phyloP scores from a whole-genome alignment of 306 rosid genomes.

The Heteromeles arbutifolia region DNA sequence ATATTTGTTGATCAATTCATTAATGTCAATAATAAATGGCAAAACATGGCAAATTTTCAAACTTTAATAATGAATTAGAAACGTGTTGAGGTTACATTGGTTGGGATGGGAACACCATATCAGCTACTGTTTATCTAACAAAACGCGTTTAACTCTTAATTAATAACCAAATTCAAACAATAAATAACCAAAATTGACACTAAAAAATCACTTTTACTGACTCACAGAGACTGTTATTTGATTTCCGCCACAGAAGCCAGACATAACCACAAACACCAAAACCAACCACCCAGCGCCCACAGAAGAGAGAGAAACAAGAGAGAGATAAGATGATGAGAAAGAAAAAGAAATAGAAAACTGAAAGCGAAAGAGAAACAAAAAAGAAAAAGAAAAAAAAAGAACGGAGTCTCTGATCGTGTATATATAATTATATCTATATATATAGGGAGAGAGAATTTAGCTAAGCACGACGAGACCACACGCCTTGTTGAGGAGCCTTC shows the following conservation, averaged over 20 bases:
- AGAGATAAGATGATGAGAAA: background rate
- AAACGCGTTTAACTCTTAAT: background rate
- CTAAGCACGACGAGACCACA: background rate
- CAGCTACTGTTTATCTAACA: background rate
- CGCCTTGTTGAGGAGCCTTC: background rate
- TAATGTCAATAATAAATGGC: too few relatives aligned
- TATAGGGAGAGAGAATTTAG: background rate
- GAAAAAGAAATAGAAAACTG: background rate
- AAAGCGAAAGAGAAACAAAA: background rate
- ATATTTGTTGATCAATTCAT: too few relatives aligned
- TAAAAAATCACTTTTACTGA: background rate
- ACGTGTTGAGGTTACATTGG: too few relatives aligned
- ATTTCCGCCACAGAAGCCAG: background rate
- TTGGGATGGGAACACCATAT: too few relatives aligned
- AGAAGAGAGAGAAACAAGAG: background rate
- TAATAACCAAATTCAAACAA: background rate
- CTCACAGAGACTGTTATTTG: background rate
- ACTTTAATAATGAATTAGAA: too few relatives aligned
- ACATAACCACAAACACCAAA: background rate
- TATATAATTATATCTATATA: too few relatives aligned
- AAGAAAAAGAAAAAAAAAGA: background rate
- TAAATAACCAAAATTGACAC: background rate
- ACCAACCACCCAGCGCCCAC: background rate
- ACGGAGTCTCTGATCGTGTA: background rate
- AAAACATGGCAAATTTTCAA: too few relatives aligned